phyloP scores from a whole-genome alignment of 371 early-diverging fungal species.

The Actinomortierella ambigua region DNA sequence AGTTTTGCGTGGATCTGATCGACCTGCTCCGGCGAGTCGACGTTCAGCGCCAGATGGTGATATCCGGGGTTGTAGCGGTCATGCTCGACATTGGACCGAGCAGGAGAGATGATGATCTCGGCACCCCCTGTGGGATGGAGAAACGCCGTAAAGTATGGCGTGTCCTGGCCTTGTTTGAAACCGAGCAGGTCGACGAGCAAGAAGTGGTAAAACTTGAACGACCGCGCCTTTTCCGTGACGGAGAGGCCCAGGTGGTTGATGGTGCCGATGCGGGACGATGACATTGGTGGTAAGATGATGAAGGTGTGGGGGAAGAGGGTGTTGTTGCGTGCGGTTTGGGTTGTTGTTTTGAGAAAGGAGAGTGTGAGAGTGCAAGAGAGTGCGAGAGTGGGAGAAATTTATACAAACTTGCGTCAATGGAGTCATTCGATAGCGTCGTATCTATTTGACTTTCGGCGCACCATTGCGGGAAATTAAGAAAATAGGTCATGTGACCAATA shows the following conservation, averaged over 20 bases:
- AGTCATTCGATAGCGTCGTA: no score
- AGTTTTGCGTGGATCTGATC: constrained; percentile 23
- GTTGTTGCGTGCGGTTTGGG: no score
- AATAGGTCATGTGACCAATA: no score
- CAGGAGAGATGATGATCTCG: constrained; percentile 24
- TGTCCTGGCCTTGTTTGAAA: constrained; percentile 15
- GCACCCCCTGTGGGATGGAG: background rate
- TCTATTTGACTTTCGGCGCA: no score
- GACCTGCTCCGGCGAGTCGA: constrained; percentile 15
- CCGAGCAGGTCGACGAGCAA: constrained; percentile 28
- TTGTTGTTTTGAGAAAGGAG: no score
- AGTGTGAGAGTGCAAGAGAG: no score
- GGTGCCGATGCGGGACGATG: constrained; percentile 13
- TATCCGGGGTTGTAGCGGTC: constrained; percentile 33
- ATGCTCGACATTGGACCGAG: constrained; percentile 19
- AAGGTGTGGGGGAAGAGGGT: no score
- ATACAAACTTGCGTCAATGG: no score
- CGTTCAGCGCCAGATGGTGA: constrained; percentile 30
- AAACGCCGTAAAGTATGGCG: constrained; percentile 29
- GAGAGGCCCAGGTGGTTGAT: constrained; percentile 25
- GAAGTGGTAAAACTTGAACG: constrained; percentile 31
- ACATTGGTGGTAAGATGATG: no score
- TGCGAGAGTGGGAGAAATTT: no score
- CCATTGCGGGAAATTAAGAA: no score
- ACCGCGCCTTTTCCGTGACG: constrained; percentile 16